Base-by-base conservation (phyloP, 2,329 filamentous ascomycete species). In the Cladorrhinum sp. region DNA sequence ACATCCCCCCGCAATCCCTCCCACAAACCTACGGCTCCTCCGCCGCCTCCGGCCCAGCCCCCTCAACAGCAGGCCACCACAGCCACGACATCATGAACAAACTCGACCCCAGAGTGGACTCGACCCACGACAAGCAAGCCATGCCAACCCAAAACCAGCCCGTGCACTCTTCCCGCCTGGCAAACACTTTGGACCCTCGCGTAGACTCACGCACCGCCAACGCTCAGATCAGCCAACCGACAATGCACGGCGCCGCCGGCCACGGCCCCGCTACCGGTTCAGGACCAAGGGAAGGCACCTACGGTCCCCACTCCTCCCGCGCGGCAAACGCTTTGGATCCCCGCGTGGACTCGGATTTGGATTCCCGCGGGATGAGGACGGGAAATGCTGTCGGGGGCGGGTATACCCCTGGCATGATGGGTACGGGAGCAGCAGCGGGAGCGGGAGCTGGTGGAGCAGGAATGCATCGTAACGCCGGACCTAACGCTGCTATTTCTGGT, bases 61-160 rank as follows among this genome's bases (percentile, higher is more conserved):
- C 63, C 2, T 65, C 63, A 10, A 69, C 67, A 0, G 64, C 66
- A 4, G 67, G 67, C 60, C 66, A 60, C 36, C 67, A 69, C 62
- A 56, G 48, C 30, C 67, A 69, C 64, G 67, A 69, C 62, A 30
- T 67, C 21, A 50, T 69, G 54, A 69, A 69, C 66, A 69, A 69
- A 59, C 55, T 69, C 23, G 67, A 69, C 58, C 67, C 66, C 2
- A 59, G 59, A 49, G 57, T 68, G 55, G 65, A 69, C 62, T 64
- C 60, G 52, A 66, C 65, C 14, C 61, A 59, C 26, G 67, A 69
- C 58, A 48, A 58, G 9, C 51, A 55, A 3, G 61, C 65, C 24
- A 57, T 65, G 48, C n/a, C 55, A 2, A 42, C 20, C 42, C 57
- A 51, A 42, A 56, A 60, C 9, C 62, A 65, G 63, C 30, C 65